These are phyloP conservation scores for Tricholoma terreum DNA, from an alignment of 768 basidiomycete species.

Conservation along the genomic window DNA sequence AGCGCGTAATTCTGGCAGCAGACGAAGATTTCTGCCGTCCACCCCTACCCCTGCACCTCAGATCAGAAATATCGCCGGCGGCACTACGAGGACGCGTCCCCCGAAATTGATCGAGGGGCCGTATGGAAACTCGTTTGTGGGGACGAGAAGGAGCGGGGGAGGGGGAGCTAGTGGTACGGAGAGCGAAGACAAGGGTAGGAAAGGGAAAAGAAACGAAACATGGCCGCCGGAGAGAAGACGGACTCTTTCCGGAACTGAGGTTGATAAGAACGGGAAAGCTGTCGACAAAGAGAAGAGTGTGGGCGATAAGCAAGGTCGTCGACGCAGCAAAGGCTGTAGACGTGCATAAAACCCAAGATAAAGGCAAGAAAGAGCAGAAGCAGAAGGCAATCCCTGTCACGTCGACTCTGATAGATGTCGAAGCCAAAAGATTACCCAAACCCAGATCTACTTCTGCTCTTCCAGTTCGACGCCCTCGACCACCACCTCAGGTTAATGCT, in stretches of 20 bases:
- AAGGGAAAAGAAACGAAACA: slow-evolving; percentile 7
- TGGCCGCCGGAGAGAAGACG: neutral
- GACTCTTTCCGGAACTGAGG: neutral
- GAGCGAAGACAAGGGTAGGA: neutral
- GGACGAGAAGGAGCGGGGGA: slow-evolving; percentile 11
- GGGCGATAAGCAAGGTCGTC: neutral
- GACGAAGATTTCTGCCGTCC: slow-evolving; percentile 15
- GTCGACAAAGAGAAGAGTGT: neutral
- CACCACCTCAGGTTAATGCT: slow-evolving; percentile 25
- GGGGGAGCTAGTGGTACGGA: slow-evolving; percentile 6
- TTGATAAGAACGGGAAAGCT: neutral
- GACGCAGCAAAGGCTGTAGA: neutral
- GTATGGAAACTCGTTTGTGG: slow-evolving; percentile 24
- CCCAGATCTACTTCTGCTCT: neutral
- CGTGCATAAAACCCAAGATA: no score
- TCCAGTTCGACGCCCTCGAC: no score
- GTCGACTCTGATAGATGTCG: neutral
- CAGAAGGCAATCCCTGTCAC: neutral
- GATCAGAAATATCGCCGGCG: neutral
- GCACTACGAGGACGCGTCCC: neutral
- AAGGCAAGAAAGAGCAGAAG: neutral
- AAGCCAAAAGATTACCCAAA: neutral
- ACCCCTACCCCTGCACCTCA: slow-evolving; percentile 3
- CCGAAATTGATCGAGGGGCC: slow-evolving; percentile 27
- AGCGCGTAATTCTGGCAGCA: neutral